Evolutionary conservation across 352 stramenopile species (phyloP).

Genomic region (Phytophthora pistaciae): DNA sequence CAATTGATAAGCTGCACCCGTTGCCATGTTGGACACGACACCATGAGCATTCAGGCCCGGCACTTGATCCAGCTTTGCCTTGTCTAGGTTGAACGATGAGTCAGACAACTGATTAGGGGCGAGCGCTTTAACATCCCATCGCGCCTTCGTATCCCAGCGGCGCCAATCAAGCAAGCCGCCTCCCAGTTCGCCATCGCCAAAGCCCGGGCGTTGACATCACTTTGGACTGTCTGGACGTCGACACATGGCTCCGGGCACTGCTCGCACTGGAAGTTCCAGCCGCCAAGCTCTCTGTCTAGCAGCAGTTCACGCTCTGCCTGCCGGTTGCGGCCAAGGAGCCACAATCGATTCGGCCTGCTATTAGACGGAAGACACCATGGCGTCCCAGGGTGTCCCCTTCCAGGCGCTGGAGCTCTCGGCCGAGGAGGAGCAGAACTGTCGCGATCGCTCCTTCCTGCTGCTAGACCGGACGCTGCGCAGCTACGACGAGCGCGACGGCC

Average conservation of each 20-base stretch:
- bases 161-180: constrained; percentile 20
- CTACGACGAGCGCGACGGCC: constrained; percentile 36
- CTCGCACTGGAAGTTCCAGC: constrained; percentile 19
- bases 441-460: constrained; percentile 36
- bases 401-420: constrained; percentile 23
- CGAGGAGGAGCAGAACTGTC: constrained; percentile 36
- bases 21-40: background rate
- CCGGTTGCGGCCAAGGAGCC: background rate
- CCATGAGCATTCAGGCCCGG: too few species aligned
- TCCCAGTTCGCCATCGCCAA: constrained; percentile 30
- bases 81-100: background rate
- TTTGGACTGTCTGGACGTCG: constrained; percentile 19
- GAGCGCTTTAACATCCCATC: constrained; percentile 10
- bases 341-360: constrained; percentile 19
- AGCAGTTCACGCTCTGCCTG: background rate
- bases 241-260: constrained; percentile 22
- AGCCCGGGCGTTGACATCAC: constrained; percentile 16
- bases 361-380: background rate
- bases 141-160: constrained; percentile 10
- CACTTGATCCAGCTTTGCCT: too few species aligned
- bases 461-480: constrained; percentile 40
- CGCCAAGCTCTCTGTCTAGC: constrained; percentile 22
- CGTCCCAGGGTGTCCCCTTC: constrained; percentile 19
- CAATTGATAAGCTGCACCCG: background rate
- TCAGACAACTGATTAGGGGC: background rate